Conservation (phyloP, 1,139 yeast genomes). For the Saccharomyces hybrid region DNA sequence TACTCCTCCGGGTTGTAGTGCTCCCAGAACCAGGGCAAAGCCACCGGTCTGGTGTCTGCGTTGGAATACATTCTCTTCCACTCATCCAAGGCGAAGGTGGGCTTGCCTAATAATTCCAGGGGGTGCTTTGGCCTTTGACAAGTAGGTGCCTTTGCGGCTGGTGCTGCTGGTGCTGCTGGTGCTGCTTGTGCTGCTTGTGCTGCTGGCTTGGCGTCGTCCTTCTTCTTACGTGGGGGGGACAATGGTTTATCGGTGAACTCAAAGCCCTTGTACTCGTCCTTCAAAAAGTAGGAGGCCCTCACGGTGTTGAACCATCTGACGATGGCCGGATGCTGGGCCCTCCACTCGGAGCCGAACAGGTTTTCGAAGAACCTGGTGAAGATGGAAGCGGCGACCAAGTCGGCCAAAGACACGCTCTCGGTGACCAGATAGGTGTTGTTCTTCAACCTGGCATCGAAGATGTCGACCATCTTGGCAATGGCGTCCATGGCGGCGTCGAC, state of each 20-base stretch:
- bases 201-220: conserved; percentile 31
- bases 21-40: conserved; percentile 98
- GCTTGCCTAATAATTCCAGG: conserved; percentile 69
- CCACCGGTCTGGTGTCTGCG: conserved; percentile 91
- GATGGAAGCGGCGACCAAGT: conserved; percentile 56
- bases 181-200: conserved; percentile 14
- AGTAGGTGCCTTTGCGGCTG: conserved; percentile 35
- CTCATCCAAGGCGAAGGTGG: conserved; percentile 72
- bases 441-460: conserved; percentile 58
- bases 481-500: conserved; percentile 48
- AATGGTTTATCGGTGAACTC: conserved; percentile 59
- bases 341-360: conserved; percentile 73
- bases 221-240: conserved; percentile 75
- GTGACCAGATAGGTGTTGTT: conserved; percentile 84
- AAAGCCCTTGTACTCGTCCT: conserved; percentile 40
- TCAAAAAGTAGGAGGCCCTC: conserved; percentile 48
- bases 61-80: conserved; percentile 97
- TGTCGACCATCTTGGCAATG: conserved; percentile 37
- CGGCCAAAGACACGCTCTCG: conserved; percentile 83
- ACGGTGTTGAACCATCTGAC: conserved; percentile 85
- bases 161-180: conserved; percentile 16
- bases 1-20: conserved; percentile 87
- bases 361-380: conserved; percentile 57
- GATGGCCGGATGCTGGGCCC: conserved; percentile 62
- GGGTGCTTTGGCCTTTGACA: conserved; percentile 82